A percentile compares a stretch with the other conserved stretches of the same genome.
Conservation (phyloP, 805 yeast genomes). For the Candida taoyuanica region DNA sequence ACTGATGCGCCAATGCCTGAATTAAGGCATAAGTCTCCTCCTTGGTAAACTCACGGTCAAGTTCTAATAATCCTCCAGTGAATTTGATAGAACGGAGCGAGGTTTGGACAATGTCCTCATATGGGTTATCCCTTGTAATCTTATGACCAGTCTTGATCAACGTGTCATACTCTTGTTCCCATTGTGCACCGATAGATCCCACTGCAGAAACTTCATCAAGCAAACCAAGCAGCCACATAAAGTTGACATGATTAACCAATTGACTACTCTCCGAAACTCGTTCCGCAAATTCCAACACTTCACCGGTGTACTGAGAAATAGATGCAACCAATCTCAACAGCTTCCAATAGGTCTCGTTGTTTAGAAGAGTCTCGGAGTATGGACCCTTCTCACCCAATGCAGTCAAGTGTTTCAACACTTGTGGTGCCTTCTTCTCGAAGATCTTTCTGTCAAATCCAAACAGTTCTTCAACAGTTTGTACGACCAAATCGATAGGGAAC, state of each 20-base stretch:
- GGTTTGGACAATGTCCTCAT: slow-evolving; percentile 49
- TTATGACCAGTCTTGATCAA: slow-evolving; percentile 40
- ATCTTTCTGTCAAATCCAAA: slow-evolving; percentile 12
- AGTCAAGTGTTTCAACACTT: slow-evolving; percentile 17
- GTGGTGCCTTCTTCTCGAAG: slow-evolving; percentile 17
- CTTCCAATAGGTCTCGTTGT: slow-evolving; percentile 54
- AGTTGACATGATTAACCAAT: slow-evolving; percentile 45
- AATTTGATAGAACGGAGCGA: slow-evolving; percentile 60
- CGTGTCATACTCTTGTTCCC: slow-evolving; percentile 59
- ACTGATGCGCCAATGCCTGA: slow-evolving; percentile 84
- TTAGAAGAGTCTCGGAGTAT: slow-evolving; percentile 33
- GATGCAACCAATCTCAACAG: slow-evolving; percentile 45
- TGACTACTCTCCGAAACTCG: slow-evolving; percentile 31
- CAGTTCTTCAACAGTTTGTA: slow-evolving; percentile 11
- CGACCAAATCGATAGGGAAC: slow-evolving; percentile 1
- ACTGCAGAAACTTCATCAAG: slow-evolving; percentile 77
- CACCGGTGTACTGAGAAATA: slow-evolving; percentile 36
- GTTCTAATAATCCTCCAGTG: slow-evolving; percentile 46
- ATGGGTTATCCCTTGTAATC: slow-evolving; percentile 42
- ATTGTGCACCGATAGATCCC: slow-evolving; percentile 74
- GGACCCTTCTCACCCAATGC: slow-evolving; percentile 3
- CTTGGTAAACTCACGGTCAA: slow-evolving; percentile 29
- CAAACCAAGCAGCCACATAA: slow-evolving; percentile 62
- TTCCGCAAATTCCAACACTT: slow-evolving; percentile 45
- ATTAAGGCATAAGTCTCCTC: slow-evolving; percentile 50